Conservation (phyloP, 352 stramenopile species). For the Phytopythium chamaehyphon region DNA sequence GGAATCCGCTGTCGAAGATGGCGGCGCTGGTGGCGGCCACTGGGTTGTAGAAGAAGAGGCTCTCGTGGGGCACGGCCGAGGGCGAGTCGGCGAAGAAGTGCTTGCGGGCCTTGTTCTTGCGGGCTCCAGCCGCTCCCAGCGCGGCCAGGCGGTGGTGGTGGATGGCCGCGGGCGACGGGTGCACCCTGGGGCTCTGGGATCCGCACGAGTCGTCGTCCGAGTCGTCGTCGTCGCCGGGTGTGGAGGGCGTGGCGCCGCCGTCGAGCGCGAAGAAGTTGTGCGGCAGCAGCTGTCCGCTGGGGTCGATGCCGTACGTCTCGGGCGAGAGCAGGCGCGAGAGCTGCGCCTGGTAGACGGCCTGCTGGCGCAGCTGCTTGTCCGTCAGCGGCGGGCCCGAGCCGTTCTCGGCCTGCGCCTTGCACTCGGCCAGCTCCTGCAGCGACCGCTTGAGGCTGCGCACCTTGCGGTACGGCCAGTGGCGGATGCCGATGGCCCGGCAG, state of each 20-base stretch:
- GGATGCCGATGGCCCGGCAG: slow-evolving; percentile 54
- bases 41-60: slow-evolving; percentile 27
- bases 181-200: slow-evolving; percentile 26
- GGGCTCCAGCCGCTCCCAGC: slow-evolving; percentile 6
- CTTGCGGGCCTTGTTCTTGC: slow-evolving; percentile 36
- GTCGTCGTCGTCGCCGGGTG: slow-evolving; percentile 37
- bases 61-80: slow-evolving; percentile 24
- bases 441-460: slow-evolving; percentile 55
- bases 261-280: slow-evolving; percentile 32
- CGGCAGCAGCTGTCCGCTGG: slow-evolving; percentile 41
- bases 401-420: slow-evolving; percentile 48
- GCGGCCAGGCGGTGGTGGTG: slow-evolving; percentile 3
- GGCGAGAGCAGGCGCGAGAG: slow-evolving; percentile 74
- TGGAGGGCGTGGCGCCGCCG: slow-evolving; percentile 14
- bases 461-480: slow-evolving; percentile 62
- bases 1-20: slow-evolving; percentile 24
- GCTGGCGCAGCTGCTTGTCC: slow-evolving; percentile 74
- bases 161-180: slow-evolving; percentile 9
- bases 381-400: slow-evolving; percentile 43
- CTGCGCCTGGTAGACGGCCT: slow-evolving; percentile 61
- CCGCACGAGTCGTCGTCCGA: slow-evolving; percentile 51
- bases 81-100: slow-evolving; percentile 44
- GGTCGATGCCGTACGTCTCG: slow-evolving; percentile 80
- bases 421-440: slow-evolving; percentile 55
- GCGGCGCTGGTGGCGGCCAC: slow-evolving; percentile 18